Base-by-base conservation (phyloP, 805 yeast species). In the Candida arabinofermentans region DNA sequence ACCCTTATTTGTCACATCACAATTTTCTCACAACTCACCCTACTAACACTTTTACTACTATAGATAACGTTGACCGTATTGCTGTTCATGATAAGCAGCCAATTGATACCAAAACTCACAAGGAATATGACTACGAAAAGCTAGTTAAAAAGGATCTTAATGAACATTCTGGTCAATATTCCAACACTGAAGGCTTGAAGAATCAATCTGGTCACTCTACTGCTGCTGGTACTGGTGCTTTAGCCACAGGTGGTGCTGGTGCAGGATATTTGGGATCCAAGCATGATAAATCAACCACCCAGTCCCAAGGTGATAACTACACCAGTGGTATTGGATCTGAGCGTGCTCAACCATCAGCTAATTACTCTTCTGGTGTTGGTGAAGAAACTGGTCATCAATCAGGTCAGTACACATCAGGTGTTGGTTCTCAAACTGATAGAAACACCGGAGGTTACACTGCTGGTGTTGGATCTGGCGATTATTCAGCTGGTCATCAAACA, bases 221-320 rank as follows among this genome's bases (percentile, higher is more conserved):
- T 27, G 6, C 14, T 27, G 16, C 30, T 27, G 30, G 18, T 30
- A 36, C 47, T 13, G 44, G 44, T 2, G 48, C 41, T 4, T 46
- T 48, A 7, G 40, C 35, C 18, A 39, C 29, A 19, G 39, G 14
- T 19, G 46, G 32, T 9, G 23, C 50, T 12, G 54, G 50, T 9
- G 48, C 50, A 3, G 50, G 50, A 13, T 49, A 35, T 18, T n/a
- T 35, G 13, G 24, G 17, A 10, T 16, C 16, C 4, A 35, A 31
- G 16, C 24, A 30, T 14, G 12, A 27, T 3, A 14, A 22, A 2
- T 24, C 29, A 14, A 16, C 22, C 14, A 16, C 30, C n/a, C 23
- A 24, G 7, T 19, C 31, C 10, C 30, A 24, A 13, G 19, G 10
- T 17, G 16, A 26, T 3, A 17, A 24, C 5, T 10, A 10, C 8